Evolutionary conservation across 441 rosid genomes (phyloP), one percentile per base, ranked within the genome.

Genomic region (Pelargonium fulgidum): DNA sequence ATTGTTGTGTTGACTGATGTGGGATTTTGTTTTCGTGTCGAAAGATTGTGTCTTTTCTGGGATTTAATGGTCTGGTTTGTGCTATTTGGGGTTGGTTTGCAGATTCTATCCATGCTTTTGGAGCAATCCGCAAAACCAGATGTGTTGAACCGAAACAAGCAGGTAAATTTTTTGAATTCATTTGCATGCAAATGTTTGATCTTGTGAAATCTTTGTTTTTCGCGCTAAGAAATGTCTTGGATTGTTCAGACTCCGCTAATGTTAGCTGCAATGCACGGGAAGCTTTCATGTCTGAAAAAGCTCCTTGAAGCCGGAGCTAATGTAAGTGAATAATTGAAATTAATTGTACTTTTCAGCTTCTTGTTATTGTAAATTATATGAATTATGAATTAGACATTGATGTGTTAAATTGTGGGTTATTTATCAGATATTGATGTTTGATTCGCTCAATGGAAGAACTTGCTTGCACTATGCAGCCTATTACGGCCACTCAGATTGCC

Each of bases 261-360:
- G 99, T 74, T 94, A 64, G 98, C 98, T 70, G 97, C 98, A 67
- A 90, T 92, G 94, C 85, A 86, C 72, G 99, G 97, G 24, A 91
- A 83, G 78, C 87, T 86, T 75, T 65, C 78, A 12, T 94, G 96
- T 66, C 78, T 94, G 79, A 78, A 82, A 80, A 92, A 83, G 85
- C 87, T 94, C 61, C 78, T 93, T 56, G 89, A 85, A 82, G 96
- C 93, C 10, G 96, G 97, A 64, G 99, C 97, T 68, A 92, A 94
- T 87, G 98, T 94, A 83, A 65, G 87, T 63, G 29, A 67, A 20
- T 62, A 69, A 10, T 26, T 48, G 19, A 12, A 67, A 8, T 9
- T 24, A 14, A 12, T 22, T 48, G 61, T 17, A 17, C 19, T 3
- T 63, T 14, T 62, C 69, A 17, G 36, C 12, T 19, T 64, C 1